Evolutionary conservation across 441 rosid genomes (phyloP).

Genomic region (Pelargonium myrrhifolium): DNA sequence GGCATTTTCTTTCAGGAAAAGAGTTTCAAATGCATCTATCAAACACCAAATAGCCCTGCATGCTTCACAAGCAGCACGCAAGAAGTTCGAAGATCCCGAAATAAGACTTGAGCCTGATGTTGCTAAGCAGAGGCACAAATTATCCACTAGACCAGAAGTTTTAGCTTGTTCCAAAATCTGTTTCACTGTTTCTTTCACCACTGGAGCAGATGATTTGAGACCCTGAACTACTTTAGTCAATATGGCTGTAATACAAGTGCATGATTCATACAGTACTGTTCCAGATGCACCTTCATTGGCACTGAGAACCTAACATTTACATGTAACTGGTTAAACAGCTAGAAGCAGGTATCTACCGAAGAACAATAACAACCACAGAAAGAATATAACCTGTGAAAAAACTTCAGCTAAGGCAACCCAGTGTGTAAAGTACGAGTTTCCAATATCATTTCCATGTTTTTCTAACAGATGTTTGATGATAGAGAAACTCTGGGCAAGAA

Average conservation of each 20-base stretch:
- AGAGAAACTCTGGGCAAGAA: constrained; percentile 62
- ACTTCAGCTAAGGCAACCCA: constrained; percentile 79
- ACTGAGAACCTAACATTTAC: constrained; percentile 46
- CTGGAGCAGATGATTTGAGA: constrained; percentile 37
- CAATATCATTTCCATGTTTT: constrained; percentile 33
- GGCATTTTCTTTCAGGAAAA: constrained; percentile 39
- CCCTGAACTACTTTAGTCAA: constrained; percentile 54
- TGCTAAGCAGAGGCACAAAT: constrained; percentile 73
- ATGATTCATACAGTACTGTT: constrained; percentile 59
- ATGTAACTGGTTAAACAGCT: constrained; percentile 21
- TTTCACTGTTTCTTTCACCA: constrained; percentile 46
- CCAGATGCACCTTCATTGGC: constrained; percentile 59
- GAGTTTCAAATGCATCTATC: constrained; percentile 59
- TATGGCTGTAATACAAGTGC: constrained; percentile 55
- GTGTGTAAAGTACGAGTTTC: constrained; percentile 59
- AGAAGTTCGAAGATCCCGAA: constrained; percentile 71
- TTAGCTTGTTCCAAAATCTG: constrained; percentile 72
- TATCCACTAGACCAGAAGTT: constrained; percentile 65
- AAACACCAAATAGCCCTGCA: constrained; percentile 74
- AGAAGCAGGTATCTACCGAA: constrained; percentile 12
- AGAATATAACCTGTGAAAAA: constrained; percentile 64
- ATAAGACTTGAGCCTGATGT: constrained; percentile 70
- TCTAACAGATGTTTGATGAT: constrained; percentile 52
- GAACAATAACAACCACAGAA: constrained; percentile 7
- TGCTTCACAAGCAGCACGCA: constrained; percentile 78